Percentiles rank a stretch among this genome's conserved stretches.
phyloP scores from a whole-genome alignment of 2,329 filamentous ascomycete genomes.

The Colletotrichum ledebouriae region DNA sequence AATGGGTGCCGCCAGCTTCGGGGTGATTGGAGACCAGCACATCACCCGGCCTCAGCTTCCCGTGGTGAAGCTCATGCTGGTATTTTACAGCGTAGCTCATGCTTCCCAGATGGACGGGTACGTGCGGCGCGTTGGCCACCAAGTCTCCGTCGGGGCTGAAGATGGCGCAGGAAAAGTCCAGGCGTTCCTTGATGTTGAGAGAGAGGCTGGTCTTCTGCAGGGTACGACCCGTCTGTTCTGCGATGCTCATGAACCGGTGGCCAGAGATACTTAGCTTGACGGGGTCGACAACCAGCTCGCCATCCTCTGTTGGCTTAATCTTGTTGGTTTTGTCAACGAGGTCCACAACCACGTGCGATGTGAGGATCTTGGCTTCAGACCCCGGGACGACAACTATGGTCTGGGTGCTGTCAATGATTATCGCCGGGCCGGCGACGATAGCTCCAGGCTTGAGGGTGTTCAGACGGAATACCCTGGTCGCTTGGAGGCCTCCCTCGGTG shows the following conservation, averaged over 20 bases:
- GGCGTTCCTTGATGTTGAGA: slow-evolving; percentile 83
- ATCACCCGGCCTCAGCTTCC: slow-evolving; percentile 51
- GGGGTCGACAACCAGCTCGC: slow-evolving; percentile 65
- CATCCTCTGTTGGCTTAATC: slow-evolving; percentile 28
- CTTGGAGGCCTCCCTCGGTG: slow-evolving; percentile 44
- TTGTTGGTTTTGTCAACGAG: slow-evolving; percentile 43
- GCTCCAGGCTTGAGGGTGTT: slow-evolving; percentile 73
- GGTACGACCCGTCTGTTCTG: slow-evolving; percentile 85
- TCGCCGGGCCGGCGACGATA: slow-evolving; percentile 73
- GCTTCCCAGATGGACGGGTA: slow-evolving; percentile 79
- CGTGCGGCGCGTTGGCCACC: slow-evolving; percentile 81
- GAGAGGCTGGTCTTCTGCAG: slow-evolving; percentile 84
- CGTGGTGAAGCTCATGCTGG: slow-evolving; percentile 72
- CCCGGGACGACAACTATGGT: slow-evolving; percentile 79
- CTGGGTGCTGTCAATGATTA: slow-evolving; percentile 77
- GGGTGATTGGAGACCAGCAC: slow-evolving; percentile 53
- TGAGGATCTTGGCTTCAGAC: slow-evolving; percentile 62
- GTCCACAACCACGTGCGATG: slow-evolving; percentile 57
- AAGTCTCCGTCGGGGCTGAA: slow-evolving; percentile 81
- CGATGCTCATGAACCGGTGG: slow-evolving; percentile 86
- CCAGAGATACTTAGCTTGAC: slow-evolving; percentile 83
- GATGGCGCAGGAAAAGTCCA: slow-evolving; percentile 85
- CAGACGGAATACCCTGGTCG: slow-evolving; percentile 77
- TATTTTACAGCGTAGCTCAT: slow-evolving; percentile 82
- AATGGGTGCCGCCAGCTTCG: slow-evolving; percentile 50